These are phyloP conservation scores for Helianthus annuus DNA, from an alignment of 129 eudicot species.

Conservation along the genomic window DNA sequence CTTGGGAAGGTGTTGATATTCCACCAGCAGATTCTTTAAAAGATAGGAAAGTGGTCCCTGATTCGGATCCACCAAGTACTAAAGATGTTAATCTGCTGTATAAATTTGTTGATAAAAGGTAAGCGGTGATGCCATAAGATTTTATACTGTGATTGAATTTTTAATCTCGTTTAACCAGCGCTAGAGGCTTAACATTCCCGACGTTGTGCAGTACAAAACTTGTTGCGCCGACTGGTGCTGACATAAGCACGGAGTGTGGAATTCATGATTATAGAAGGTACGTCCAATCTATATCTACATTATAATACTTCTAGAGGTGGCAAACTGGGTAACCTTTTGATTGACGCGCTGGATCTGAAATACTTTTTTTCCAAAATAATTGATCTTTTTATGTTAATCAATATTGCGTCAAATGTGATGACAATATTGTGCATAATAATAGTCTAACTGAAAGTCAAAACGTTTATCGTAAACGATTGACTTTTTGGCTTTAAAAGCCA, in stretches of 20 bases:
- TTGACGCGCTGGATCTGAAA: background rate
- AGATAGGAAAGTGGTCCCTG: slow-evolving; percentile 66
- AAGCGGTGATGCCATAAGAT: slow-evolving; percentile 5
- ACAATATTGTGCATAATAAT: background rate
- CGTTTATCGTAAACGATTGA: too few species aligned
- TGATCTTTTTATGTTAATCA: background rate
- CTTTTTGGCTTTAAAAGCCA: too few species aligned
- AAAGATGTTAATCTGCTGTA: slow-evolving; percentile 66
- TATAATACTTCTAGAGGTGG: background rate
- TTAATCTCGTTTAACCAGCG: background rate
- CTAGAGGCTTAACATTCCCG: background rate
- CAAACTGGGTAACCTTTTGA: background rate
- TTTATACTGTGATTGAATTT: too few species aligned
- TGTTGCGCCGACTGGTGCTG: slow-evolving; percentile 90
- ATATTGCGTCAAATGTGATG: background rate
- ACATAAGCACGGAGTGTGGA: slow-evolving; percentile 94
- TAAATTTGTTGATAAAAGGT: slow-evolving; percentile 77
- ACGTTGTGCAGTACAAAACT: slow-evolving; percentile 74
- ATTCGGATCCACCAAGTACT: slow-evolving; percentile 72
- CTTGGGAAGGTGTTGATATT: slow-evolving; percentile 41
- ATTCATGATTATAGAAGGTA: slow-evolving; percentile 99
- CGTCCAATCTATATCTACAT: background rate
- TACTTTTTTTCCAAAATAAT: slow-evolving; percentile 3
- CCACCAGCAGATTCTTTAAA: slow-evolving; percentile 41
- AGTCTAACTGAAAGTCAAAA: background rate